A percentile compares a stretch with the other conserved stretches of the same genome.
Evolutionary conservation across 345 rosid species (phyloP).

Genomic region (Citrus hindsii): DNA sequence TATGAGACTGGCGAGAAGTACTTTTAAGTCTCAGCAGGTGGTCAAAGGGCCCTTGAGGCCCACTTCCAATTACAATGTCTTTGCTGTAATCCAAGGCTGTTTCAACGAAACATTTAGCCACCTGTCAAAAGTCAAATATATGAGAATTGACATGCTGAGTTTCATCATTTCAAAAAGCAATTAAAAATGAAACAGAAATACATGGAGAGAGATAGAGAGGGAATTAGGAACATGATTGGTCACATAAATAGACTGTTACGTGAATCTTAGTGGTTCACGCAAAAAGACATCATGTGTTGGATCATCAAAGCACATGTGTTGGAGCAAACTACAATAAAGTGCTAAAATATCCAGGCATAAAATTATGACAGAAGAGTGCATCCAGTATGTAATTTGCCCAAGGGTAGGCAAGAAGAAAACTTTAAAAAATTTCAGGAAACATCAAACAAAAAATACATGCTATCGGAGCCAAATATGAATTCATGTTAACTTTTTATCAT

Average conservation of each 20-base stretch:
- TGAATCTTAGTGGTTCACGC: background rate
- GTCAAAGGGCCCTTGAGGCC: constrained; percentile 92
- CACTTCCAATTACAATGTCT: constrained; percentile 76
- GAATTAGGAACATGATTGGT: background rate
- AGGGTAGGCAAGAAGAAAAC: background rate
- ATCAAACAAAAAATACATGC: background rate
- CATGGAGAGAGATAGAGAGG: background rate
- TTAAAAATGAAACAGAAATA: background rate
- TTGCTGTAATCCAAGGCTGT: constrained; percentile 69
- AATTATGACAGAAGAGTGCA: background rate
- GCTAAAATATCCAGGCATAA: background rate
- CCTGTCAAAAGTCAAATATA: constrained; percentile 38
- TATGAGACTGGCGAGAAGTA: constrained; percentile 24
- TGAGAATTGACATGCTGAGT: background rate
- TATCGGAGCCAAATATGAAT: background rate
- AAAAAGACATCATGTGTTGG: background rate
- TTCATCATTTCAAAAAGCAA: too few relatives aligned
- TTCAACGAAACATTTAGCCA: constrained; percentile 66
- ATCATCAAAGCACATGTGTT: background rate
- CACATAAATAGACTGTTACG: background rate
- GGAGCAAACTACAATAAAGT: background rate
- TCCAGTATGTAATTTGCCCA: background rate
- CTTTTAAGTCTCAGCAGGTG: constrained; percentile 64
- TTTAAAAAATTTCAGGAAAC: background rate
- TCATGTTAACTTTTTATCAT: background rate